Percentiles rank a stretch among this genome's conserved stretches.
These are phyloP conservation scores for Pugionium cornutum DNA, from an alignment of 345 rosid species.

Conservation along the genomic window DNA sequence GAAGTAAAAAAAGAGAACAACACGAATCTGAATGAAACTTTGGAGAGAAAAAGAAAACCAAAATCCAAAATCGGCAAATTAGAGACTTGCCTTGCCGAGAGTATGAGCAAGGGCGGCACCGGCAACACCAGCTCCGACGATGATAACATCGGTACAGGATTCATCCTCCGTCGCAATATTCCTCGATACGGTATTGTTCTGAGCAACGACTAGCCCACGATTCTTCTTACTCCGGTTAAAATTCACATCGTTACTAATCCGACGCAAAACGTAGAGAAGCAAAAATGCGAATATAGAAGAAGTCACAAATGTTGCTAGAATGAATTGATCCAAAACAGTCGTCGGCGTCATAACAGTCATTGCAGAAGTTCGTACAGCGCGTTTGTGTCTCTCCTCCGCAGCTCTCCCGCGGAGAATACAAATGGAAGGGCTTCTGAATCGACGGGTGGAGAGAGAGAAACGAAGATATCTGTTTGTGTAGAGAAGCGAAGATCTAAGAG, in stretches of 20 bases:
- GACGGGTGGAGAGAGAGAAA: slow-evolving; percentile 17
- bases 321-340: slow-evolving; percentile 21
- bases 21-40: not conserved
- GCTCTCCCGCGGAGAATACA: not conserved
- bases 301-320: slow-evolving; percentile 8
- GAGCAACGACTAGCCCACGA: not conserved
- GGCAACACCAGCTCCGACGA: slow-evolving; percentile 48
- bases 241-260: not conserved
- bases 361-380: not conserved
- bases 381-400: not conserved
- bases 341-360: not conserved
- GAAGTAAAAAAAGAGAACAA: not conserved
- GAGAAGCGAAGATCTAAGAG: slow-evolving; percentile 19
- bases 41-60: too few relatives aligned
- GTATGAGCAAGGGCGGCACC: slow-evolving; percentile 66
- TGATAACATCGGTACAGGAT: slow-evolving; percentile 37
- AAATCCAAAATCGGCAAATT: not conserved
- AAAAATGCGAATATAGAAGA: slow-evolving; percentile 23
- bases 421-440: not conserved
- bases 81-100: slow-evolving; percentile 49
- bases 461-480: not conserved
- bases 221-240: slow-evolving; percentile 12
- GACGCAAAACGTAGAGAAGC: slow-evolving; percentile 21
- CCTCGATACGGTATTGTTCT: not conserved
- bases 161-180: slow-evolving; percentile 6